phyloP scores from a whole-genome alignment of 2,329 filamentous ascomycete species.

The Ophiocordyceps australis region DNA sequence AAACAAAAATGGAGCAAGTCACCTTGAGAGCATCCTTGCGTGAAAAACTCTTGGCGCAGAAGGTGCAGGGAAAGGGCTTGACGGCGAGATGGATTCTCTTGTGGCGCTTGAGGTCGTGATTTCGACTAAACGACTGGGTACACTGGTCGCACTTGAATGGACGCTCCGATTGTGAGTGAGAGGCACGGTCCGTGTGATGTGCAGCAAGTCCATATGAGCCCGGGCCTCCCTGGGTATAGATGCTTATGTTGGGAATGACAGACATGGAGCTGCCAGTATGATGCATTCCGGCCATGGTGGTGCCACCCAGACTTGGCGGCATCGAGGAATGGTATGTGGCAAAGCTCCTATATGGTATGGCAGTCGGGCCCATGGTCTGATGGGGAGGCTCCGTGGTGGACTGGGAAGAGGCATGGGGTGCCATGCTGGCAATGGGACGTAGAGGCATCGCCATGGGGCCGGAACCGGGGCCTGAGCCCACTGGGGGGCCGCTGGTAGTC shows the following conservation, averaged over 20 bases:
- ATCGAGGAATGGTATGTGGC: background rate
- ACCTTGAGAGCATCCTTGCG: constrained; percentile 96
- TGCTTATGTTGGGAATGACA: constrained; percentile 50
- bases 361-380: too few relatives aligned
- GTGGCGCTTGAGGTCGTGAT: constrained; percentile 90
- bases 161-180: constrained; percentile 44
- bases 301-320: constrained; percentile 42
- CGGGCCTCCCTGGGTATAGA: too few relatives aligned
- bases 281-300: constrained; percentile 63
- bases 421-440: too few relatives aligned
- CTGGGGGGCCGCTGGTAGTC: too few relatives aligned
- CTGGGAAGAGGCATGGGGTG: too few relatives aligned
- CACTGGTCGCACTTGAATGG: constrained; percentile 93
- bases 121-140: constrained; percentile 84
- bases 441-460: too few relatives aligned
- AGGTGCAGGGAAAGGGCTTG: constrained; percentile 83
- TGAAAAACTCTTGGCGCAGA: constrained; percentile 93
- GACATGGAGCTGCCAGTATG: constrained; percentile 57
- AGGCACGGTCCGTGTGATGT: too few relatives aligned
- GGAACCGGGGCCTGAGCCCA: too few relatives aligned
- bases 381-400: too few relatives aligned
- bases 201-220: too few relatives aligned
- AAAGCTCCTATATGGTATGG: too few relatives aligned
- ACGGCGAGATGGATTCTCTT: constrained; percentile 89
- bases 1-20: constrained; percentile 10